Conservation (phyloP, 2,329 filamentous ascomycete species). For the Fusarium denticulatum region DNA sequence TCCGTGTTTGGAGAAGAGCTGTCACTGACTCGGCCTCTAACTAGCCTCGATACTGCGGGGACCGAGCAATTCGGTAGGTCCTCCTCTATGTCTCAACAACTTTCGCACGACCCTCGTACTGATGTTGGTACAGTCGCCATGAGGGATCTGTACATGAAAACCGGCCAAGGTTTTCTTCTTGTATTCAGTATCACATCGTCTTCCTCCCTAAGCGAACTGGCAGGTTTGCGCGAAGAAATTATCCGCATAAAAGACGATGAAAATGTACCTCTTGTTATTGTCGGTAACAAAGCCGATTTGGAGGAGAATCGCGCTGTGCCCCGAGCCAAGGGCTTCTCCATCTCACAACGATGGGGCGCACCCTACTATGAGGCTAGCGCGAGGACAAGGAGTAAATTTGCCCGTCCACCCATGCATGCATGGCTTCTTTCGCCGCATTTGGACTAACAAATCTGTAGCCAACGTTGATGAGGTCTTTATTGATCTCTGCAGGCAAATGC, state of each 20-base stretch:
- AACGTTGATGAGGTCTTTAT: constrained; percentile 93
- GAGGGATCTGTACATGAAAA: constrained; percentile 92
- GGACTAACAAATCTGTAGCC: constrained; percentile 54
- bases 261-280: constrained; percentile 85
- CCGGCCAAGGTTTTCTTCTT: constrained; percentile 88
- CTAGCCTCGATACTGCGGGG: constrained; percentile 85
- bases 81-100: constrained; percentile 32
- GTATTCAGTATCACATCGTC: constrained; percentile 91
- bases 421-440: constrained; percentile 18
- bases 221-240: constrained; percentile 86
- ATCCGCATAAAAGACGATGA: constrained; percentile 91
- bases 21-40: constrained; percentile 53
- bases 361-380: constrained; percentile 94
- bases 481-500: constrained; percentile 85
- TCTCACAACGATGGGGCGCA: constrained; percentile 88
- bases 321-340: constrained; percentile 80
- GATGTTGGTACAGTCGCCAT: constrained; percentile 61
- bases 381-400: constrained; percentile 71
- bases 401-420: neutral
- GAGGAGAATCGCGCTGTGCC: constrained; percentile 85
- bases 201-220: constrained; percentile 84
- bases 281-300: constrained; percentile 91
- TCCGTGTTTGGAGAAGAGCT: constrained; percentile 25
- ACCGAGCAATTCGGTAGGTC: constrained; percentile 90
- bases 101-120: constrained; percentile 30